Conservation (phyloP, 164 flowering plant species). For the Aristolochia contorta region DNA sequence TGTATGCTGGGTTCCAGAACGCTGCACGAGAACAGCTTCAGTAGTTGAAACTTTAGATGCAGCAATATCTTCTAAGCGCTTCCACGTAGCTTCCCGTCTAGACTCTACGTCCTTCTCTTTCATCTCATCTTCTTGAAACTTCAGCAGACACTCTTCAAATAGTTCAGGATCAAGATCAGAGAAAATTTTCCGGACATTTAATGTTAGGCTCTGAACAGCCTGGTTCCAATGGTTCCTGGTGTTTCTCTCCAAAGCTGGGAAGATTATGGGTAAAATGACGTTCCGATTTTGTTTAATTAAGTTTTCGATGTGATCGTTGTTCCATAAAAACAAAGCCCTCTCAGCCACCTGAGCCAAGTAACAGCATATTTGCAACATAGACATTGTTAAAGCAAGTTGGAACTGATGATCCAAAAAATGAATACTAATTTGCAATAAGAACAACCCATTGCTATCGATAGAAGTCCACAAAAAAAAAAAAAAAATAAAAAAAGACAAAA, state of each 20-base stretch:
- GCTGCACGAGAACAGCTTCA: conserved; percentile 40
- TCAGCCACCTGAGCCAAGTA: conserved; percentile 59
- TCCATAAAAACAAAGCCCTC: conserved; percentile 73
- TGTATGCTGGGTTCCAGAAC: conserved; percentile 1
- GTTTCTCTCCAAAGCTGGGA: conserved; percentile 64
- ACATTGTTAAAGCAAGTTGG: too few relatives aligned
- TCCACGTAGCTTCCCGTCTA: conserved; percentile 57
- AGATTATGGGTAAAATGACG: conserved; percentile 61
- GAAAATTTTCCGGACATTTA: conserved; percentile 66
- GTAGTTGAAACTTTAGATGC: conserved; percentile 38
- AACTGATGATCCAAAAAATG: background rate
- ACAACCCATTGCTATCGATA: too few relatives aligned
- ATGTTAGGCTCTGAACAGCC: conserved; percentile 66
- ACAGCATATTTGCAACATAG: background rate
- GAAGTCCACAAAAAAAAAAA: too few relatives aligned
- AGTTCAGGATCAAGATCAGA: conserved; percentile 59
- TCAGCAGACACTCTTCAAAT: conserved; percentile 51
- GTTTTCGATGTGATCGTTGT: conserved; percentile 66
- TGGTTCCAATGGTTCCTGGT: conserved; percentile 71
- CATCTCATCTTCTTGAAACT: conserved; percentile 55
- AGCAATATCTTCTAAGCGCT: conserved; percentile 61
- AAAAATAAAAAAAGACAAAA: background rate
- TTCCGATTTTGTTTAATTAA: conserved; percentile 57
- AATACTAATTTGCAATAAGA: too few relatives aligned
- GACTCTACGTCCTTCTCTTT: conserved; percentile 29